Conservation (phyloP, 306 rosid species). For the Carpinus fangiana region DNA sequence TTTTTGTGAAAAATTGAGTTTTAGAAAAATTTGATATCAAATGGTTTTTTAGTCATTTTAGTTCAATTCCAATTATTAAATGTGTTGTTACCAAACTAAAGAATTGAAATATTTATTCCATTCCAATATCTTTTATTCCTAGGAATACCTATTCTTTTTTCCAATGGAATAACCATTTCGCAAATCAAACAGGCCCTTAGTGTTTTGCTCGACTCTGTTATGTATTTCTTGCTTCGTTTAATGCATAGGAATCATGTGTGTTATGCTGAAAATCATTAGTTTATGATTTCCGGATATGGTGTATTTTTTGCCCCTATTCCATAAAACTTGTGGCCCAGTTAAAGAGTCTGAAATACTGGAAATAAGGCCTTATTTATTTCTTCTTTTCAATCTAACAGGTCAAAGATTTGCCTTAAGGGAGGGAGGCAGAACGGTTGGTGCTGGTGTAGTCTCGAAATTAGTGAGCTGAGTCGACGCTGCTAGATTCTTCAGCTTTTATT, state of each 20-base stretch:
- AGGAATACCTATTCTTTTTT: no score
- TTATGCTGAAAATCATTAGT: not conserved
- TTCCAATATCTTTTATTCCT: no score
- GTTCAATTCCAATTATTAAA: no score
- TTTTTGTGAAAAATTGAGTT: no score
- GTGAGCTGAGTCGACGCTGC: slow-evolving; percentile 39
- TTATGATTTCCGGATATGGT: not conserved
- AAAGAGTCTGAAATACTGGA: not conserved
- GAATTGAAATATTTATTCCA: no score
- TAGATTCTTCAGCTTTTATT: slow-evolving; percentile 29
- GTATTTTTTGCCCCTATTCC: not conserved
- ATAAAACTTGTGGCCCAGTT: not conserved
- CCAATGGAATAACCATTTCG: no score
- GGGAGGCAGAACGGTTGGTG: slow-evolving; percentile 99
- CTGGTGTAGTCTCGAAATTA: slow-evolving; percentile 97
- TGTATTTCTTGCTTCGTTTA: not conserved
- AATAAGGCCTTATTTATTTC: not conserved
- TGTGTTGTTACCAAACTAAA: no score
- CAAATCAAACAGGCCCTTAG: no score
- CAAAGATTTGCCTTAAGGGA: slow-evolving; percentile 99
- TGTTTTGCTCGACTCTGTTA: not conserved
- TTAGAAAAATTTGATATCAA: no score
- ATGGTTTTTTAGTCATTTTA: no score
- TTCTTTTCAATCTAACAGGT: slow-evolving; percentile 52
- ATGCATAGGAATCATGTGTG: not conserved